Percentiles rank a stretch among this genome's conserved stretches.
Conservation (phyloP, 2,329 filamentous ascomycete species). For the Lachnellula arida region DNA sequence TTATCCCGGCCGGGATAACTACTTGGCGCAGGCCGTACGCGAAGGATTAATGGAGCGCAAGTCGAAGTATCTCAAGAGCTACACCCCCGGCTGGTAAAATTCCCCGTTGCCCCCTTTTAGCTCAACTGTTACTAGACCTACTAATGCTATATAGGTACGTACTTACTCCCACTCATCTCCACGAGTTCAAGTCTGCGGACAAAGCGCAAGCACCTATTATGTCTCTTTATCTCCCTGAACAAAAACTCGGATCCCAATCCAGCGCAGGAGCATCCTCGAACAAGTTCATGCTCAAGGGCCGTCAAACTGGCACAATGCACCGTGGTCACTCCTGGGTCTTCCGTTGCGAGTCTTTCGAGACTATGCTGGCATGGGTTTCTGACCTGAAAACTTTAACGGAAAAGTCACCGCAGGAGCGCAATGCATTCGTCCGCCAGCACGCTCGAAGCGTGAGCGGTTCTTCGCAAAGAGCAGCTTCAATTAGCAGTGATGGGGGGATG, state of each 20-base stretch:
- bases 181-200: conserved; percentile 98
- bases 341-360: conserved; percentile 72
- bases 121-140: neutral
- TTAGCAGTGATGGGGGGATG: conserved; percentile 71
- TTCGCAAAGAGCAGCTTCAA: conserved; percentile 53
- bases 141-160: conserved; percentile 65
- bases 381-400: conserved; percentile 89
- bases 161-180: conserved; percentile 89
- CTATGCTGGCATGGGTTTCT: conserved; percentile 84
- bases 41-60: conserved; percentile 92
- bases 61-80: conserved; percentile 95
- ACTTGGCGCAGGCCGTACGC: conserved; percentile 73
- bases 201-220: conserved; percentile 88
- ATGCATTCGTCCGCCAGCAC: conserved; percentile 79
- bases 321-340: conserved; percentile 72
- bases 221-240: conserved; percentile 91
- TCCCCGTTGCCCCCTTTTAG: neutral
- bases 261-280: conserved; percentile 78
- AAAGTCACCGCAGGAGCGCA: conserved; percentile 81
- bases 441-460: conserved; percentile 70
- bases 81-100: conserved; percentile 66
- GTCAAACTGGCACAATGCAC: conserved; percentile 89
- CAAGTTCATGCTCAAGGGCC: conserved; percentile 97
- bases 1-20: conserved; percentile 86
- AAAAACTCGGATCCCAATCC: conserved; percentile 92